phyloP scores from a whole-genome alignment of 164 flowering plant genomes.

The Tinospora cordifolia region DNA sequence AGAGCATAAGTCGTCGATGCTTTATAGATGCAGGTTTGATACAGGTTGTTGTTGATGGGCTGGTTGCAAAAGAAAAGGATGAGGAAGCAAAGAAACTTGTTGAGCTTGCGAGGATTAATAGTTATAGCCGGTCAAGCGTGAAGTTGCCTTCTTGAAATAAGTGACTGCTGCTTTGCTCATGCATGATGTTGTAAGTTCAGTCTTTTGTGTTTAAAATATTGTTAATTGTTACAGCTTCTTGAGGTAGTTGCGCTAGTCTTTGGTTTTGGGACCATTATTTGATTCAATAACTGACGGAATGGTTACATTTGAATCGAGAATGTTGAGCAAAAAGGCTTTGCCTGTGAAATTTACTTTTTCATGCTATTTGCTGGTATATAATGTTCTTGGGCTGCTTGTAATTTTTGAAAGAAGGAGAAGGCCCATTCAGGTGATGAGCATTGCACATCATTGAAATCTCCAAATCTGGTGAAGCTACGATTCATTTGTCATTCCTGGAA shows the following conservation, averaged over 20 bases:
- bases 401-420: too few relatives aligned
- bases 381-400: too few relatives aligned
- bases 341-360: too few relatives aligned
- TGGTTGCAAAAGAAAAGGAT: constrained; percentile 28
- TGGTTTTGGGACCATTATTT: background rate
- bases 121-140: constrained; percentile 7
- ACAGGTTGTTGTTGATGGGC: constrained; percentile 38
- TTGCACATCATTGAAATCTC: too few relatives aligned
- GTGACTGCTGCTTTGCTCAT: background rate
- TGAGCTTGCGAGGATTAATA: constrained; percentile 19
- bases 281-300: background rate
- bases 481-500: background rate
- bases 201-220: background rate
- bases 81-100: constrained; percentile 37
- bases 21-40: constrained; percentile 19
- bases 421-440: too few relatives aligned
- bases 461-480: background rate
- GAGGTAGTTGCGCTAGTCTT: background rate
- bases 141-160: constrained; percentile 8
- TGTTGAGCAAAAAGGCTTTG: too few relatives aligned
- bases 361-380: too few relatives aligned
- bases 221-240: too few relatives aligned
- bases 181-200: background rate
- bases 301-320: background rate
- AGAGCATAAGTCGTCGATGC: constrained; percentile 14